Evolutionary conservation across 345 rosid genomes (phyloP), one percentile per base, ranked within the genome.

Genomic region (Kandelia obovata): DNA sequence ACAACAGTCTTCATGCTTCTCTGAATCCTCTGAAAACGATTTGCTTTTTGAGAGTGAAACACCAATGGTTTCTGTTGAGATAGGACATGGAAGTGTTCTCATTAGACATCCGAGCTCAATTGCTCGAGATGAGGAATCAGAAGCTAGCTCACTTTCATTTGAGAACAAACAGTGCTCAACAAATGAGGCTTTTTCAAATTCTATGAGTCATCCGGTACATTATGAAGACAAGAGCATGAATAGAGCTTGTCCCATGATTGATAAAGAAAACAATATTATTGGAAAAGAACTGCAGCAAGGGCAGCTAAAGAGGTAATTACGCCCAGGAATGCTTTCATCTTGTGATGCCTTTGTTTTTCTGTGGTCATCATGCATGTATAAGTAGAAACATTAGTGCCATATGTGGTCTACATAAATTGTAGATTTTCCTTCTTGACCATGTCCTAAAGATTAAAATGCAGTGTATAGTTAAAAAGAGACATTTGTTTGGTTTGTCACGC

Each of bases 51-150:
- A 86, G 64, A 90, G 87, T 68, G 94, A 84, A 67, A 87, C 91
- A 65, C 96, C 96, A 47, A 89, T 96, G 97, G 97, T 89, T 30
- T 90, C 98, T 82, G 95, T 89, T 71, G 99, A 96, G 85, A 84
- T 89, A 73, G 99, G 99, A 73, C 97, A 92, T 79, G 98, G 97
- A 75, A 88, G 97, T 67, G 91, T 90, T 77, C 91, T 92, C 43
- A 90, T 92, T 68, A 86, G 83, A 81, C 87, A 90, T 80, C 96
- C 96, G 0, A 89, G 86, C 73, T 81, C 89, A 56, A 82, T 87
- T 73, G 86, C 85, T 83, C 90, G 95, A 71, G 97, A 96, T 60
- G 98, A 96, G 79, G 98, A 95, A 79, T 95, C 99, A 27, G 98
- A 92, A 83, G 92, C 97, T 52, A 95, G 98, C 80, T 95, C 97